Base-by-base conservation (phyloP, 75 land plant species). In the Pseudotsuga menziesii region DNA sequence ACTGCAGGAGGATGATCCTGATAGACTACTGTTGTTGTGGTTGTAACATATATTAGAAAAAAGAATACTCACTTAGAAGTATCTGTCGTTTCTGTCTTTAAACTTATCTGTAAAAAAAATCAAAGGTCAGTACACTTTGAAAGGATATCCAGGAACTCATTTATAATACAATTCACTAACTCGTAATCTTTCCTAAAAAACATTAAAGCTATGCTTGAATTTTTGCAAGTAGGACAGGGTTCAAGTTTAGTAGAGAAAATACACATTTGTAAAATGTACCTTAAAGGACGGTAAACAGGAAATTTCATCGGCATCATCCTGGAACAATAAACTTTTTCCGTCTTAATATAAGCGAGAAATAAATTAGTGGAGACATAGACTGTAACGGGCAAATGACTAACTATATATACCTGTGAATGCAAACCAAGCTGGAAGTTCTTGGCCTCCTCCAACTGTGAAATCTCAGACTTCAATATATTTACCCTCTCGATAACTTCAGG, bases 361-460 rank as follows among this genome's bases (percentile, higher is more conserved):
- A 56, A 56, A 56, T 11, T 56, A 11, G 15, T 14, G 9, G 57
- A 56, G 9, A 11, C 9, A 14, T 56, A 9, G 9, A 56, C 57
- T 9, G 15, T 0, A 1, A 56, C 57, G 57, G 57, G 57, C 15
- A 56, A 56, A 11, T 56, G 57, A 56, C 9, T 56, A 56, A 14
- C 2, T 56, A 11, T 9, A 56, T 11, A 14, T 11, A 58, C 60
- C n/a, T 58, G 19, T 20, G 19, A 20, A 58, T 58, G 4, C 60
- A 58, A 20, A 58, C 12, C 60, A 19, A 58, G 19, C 60, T 58
- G 60, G n/a, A 58, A 58, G n/a, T 58, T 58, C n/a, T 20, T 17
- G 60, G 60, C 60, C 60, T 58, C 60, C 22, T 58, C 60, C 60
- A 58, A 20, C n/a, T 58, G 60, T 20, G 60, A 58, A 58, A 58